Evolutionary conservation across 257 asterid species (phyloP), one percentile per base, ranked within the genome.

Genomic region (Thymus mandschuricus): DNA sequence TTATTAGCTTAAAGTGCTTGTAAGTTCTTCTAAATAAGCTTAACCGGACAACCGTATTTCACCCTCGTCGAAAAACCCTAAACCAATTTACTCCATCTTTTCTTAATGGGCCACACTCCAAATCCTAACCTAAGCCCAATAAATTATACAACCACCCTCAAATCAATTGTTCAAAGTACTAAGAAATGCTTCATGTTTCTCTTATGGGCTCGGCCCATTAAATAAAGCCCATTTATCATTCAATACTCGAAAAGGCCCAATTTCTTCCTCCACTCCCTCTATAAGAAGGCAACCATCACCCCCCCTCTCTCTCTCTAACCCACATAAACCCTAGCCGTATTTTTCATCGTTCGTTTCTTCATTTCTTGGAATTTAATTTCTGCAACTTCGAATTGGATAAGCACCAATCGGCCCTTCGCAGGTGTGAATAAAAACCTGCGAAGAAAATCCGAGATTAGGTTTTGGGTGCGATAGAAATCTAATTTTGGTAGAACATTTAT

Each of bases 371-470:
- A 6, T 43, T 48, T 10, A 3, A 10, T 3, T 45, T 34, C 15
- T 31, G 8, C 27, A 21, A 21, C 66, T 45, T 48, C 5, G 2
- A 8, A n/a, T 58, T 30, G 15, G 4, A 1, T 27, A 45, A 54
- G 92, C 96, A 86, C 92, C 85, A 79, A 58, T 43, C 76, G 64
- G 96, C 96, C 95, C 90, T 81, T 89, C 68, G 85, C 89, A 86
- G 79, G 59, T 81, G 21, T 13, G 35, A 84, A 57, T 89, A n/a
- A 28, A 2, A 66, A 73, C 71, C 67, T 87, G 92, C 50, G 83
- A 72, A 81, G 95, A 89, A 89, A 81, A 55, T 60, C 49, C 88
- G 92, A 81, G 95, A 33, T 72, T 45, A 82, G 84, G 94, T 72
- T 52, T 64, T 68, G 27, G 91, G 92, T 87, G 96, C 95, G 33